Conservation (phyloP, 1,139 yeast genomes). For the Kazachstania sp. region DNA sequence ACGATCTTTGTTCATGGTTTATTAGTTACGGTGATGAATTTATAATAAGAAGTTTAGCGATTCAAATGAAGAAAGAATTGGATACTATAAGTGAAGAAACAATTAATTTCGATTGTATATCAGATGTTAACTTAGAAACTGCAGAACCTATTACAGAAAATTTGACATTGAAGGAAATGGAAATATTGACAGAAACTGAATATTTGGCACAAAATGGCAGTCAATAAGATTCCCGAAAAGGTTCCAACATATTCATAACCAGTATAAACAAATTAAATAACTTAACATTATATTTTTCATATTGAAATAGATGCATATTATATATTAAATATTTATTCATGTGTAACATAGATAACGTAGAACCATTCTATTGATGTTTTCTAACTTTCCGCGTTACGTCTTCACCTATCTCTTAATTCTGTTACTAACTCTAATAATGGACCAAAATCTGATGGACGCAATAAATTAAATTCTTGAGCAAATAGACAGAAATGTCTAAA, state of each 20-base stretch:
- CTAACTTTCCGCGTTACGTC: too few relatives aligned
- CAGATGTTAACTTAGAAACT: conserved; percentile 7
- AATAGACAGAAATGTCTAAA: conserved; percentile 89
- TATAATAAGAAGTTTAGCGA: conserved; percentile 55
- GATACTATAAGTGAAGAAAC: conserved; percentile 6
- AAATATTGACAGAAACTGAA: conserved; percentile 10
- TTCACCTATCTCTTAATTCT: conserved; percentile 36
- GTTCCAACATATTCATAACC: too few relatives aligned
- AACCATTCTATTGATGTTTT: too few relatives aligned
- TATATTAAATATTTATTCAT: too few relatives aligned
- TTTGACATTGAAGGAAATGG: conserved; percentile 7
- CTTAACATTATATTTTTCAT: neutral
- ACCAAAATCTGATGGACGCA: conserved; percentile 77
- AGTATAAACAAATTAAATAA: too few relatives aligned
- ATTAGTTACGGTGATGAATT: conserved; percentile 42
- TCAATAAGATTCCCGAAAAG: too few relatives aligned
- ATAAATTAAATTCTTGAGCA: conserved; percentile 70
- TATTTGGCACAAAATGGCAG: neutral
- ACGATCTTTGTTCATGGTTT: conserved; percentile 76
- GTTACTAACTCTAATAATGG: conserved; percentile 83
- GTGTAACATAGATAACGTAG: too few relatives aligned
- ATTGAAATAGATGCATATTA: neutral
- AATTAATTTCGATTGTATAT: conserved; percentile 7
- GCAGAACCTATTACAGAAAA: conserved; percentile 7
- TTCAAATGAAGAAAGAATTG: conserved; percentile 41